Conservation (phyloP, 2,329 filamentous ascomycete genomes). For the Fusarium mundagurra region DNA sequence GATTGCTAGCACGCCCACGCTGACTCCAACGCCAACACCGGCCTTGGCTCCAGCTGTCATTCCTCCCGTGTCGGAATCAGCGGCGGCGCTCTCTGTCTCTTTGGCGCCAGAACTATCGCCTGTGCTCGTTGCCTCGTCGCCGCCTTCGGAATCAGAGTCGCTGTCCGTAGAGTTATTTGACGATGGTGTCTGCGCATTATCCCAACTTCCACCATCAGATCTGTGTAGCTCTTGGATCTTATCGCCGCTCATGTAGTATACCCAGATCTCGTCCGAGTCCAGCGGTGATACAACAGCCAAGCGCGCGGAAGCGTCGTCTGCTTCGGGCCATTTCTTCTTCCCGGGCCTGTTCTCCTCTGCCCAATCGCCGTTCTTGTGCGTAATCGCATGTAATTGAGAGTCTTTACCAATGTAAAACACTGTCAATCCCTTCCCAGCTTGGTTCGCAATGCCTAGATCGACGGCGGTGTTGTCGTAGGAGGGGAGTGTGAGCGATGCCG, state of each 20-base stretch:
- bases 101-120: not conserved
- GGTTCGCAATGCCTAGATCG: not conserved
- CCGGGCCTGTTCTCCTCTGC: not conserved
- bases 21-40: slow-evolving; percentile 15
- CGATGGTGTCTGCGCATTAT: not conserved
- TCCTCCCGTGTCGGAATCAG: not conserved
- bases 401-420: slow-evolving; percentile 27
- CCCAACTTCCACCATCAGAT: slow-evolving; percentile 3
- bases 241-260: slow-evolving; percentile 22
- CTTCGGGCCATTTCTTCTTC: slow-evolving; percentile 13
- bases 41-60: slow-evolving; percentile 24
- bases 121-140: not conserved
- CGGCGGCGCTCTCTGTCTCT: not conserved
- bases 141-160: not conserved
- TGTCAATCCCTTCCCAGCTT: not conserved
- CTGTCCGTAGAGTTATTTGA: not conserved
- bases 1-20: not conserved
- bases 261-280: slow-evolving; percentile 13
- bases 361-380: not conserved
- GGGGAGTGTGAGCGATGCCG: not conserved
- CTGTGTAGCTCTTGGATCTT: slow-evolving; percentile 13
- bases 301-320: slow-evolving; percentile 9
- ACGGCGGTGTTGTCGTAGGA: slow-evolving; percentile 1
- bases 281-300: slow-evolving; percentile 20
- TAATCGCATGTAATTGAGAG: not conserved